Evolutionary conservation across 139 green algal species (phyloP), one percentile per base, ranked within the genome.

Genomic region (Picochlorum sp.): DNA sequence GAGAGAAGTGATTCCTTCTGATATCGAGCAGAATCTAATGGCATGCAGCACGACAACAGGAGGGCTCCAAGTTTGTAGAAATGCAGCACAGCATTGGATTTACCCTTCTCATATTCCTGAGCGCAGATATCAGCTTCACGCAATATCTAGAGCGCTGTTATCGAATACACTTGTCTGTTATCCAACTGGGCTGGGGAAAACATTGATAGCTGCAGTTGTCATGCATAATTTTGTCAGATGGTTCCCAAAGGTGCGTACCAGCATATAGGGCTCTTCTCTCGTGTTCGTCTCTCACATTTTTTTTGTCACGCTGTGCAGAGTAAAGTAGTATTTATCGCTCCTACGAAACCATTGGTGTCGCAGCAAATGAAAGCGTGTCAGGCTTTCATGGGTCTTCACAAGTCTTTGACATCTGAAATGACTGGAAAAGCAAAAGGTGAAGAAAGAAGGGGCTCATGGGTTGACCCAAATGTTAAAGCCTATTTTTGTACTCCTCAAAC

Each of bases 101-200:
- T 95, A 93, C 66, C 87, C 88, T 14, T 73, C 52, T 1, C 63
- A 78, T 4, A 60, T 85, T 32, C 41, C 67, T 0, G 54, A 85
- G 51, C 78, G 89, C 0, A 69, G 73, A 32, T 95, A 95, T 65
- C 89, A 95, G 77, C 60, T 84, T 24, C 23, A 61, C 46, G 64
- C 73, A 44, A 88, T 95, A 64, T 60, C 75, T 23, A 73, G 74
- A 4, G 85, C 86, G 24, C 79, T 96, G 38, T 85, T 91, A 37
- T 50, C 74, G 66, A 98, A 98, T 77, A 96, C 88, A 4, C 79
- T 98, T 16, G 85, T 96, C 18, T 94, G 84, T 68, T 82, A 98
- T 61, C 93, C 93, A 56, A 98, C 92, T 0, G 93, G 93, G 13
- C 79, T 97, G 30, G 93, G 93, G 59, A 97, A 98, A 83, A 98